These are phyloP conservation scores for Penicilliopsis zonata DNA, from an alignment of 495 filamentous ascomycete genomes.

Conservation along the genomic window DNA sequence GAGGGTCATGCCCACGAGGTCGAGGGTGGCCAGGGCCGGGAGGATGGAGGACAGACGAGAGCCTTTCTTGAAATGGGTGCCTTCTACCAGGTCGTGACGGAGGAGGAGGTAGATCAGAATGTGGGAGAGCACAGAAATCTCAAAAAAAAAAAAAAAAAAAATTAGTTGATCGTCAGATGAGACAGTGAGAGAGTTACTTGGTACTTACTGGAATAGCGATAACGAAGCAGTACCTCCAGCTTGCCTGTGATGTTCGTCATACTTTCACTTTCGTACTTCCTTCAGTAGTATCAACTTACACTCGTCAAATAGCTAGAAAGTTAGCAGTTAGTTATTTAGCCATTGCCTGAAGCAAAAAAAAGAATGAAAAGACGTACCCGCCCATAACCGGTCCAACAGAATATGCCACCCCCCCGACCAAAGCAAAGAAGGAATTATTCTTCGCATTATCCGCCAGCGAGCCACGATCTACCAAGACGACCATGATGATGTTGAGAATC, in stretches of 20 bases:
- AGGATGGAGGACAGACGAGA: conserved; percentile 10
- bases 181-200: not conserved
- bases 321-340: too few species aligned
- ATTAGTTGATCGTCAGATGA: too few species aligned
- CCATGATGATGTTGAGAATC: conserved; percentile 38
- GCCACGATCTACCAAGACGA: conserved; percentile 46
- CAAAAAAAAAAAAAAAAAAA: too few species aligned
- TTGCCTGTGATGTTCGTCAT: conserved; percentile 15
- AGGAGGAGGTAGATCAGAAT: conserved; percentile 16
- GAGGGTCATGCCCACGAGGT: conserved; percentile 40
- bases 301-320: conserved; percentile 12
- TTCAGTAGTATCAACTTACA: conserved; percentile 8
- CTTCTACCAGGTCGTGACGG: conserved; percentile 22
- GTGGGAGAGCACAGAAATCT: conserved; percentile 19
- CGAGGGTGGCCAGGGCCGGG: conserved; percentile 35
- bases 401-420: conserved; percentile 38
- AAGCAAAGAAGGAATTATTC: conserved; percentile 43
- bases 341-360: conserved; percentile 2
- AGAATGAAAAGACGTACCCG: conserved; percentile 10
- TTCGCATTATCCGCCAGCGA: conserved; percentile 42
- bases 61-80: conserved; percentile 11
- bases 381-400: conserved; percentile 44
- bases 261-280: not conserved
- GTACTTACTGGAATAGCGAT: conserved; percentile 39
- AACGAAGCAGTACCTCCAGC: conserved; percentile 49